A percentile compares a stretch with the other conserved stretches of the same genome.
Evolutionary conservation across 345 rosid species (phyloP).

Genomic region (Psidium friedrichsthalianum): DNA sequence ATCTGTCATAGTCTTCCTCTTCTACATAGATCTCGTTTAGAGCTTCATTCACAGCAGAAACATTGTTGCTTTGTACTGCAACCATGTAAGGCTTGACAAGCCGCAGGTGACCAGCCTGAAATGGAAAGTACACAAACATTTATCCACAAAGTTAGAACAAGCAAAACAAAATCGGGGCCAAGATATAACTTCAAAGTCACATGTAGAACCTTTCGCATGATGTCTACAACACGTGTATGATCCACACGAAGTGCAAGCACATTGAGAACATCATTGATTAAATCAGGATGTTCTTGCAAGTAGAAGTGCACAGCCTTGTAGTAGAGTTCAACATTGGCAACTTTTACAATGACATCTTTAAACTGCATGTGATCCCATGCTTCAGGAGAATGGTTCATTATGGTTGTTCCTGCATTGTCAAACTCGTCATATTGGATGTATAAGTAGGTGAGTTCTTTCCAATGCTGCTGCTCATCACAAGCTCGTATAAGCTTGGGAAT

Average conservation of each 20-base stretch:
- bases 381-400: conserved; percentile 97
- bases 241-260: conserved; percentile 90
- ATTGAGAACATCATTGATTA: conserved; percentile 80
- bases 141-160: not conserved
- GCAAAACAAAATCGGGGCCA: not conserved
- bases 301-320: conserved; percentile 98
- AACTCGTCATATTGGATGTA: conserved; percentile 88
- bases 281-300: conserved; percentile 89
- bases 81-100: conserved; percentile 96
- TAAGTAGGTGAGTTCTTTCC: conserved; percentile 85
- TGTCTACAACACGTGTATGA: conserved; percentile 87
- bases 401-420: conserved; percentile 89
- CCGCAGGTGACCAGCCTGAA: conserved; percentile 88
- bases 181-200: not conserved
- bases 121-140: not conserved
- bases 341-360: conserved; percentile 81
- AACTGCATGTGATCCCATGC: conserved; percentile 99
- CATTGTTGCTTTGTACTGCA: conserved; percentile 92
- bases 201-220: conserved; percentile 71
- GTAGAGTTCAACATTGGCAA: conserved; percentile 88
- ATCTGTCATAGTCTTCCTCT: conserved; percentile 91
- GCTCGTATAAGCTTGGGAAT: conserved; percentile 96
- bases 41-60: conserved; percentile 92
- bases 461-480: conserved; percentile 94
- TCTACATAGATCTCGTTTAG: conserved; percentile 84